Percentiles rank a stretch among this genome's conserved stretches.
These are phyloP conservation scores for Proliferodiscus dingleyae DNA, from an alignment of 2,329 filamentous ascomycete species.

Conservation along the genomic window DNA sequence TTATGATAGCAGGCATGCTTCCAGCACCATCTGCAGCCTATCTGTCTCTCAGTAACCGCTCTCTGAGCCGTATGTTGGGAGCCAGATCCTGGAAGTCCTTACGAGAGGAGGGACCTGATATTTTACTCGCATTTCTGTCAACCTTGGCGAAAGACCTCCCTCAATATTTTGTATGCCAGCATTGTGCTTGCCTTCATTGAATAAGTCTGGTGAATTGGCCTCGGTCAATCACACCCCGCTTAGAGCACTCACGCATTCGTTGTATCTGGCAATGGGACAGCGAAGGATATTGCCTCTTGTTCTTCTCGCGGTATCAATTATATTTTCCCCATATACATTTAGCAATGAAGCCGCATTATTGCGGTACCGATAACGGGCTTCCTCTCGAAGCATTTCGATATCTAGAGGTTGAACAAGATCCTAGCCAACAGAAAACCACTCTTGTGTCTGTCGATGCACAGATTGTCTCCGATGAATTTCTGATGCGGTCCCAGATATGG, in stretches of 20 bases:
- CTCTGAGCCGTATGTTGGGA: constrained; percentile 11
- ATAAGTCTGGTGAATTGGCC: constrained; percentile 12
- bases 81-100: constrained; percentile 8
- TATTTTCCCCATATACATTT: constrained; percentile 17
- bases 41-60: constrained; percentile 1
- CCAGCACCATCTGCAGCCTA: constrained; percentile 1
- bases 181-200: constrained; percentile 12
- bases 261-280: no score
- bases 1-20: constrained; percentile 4
- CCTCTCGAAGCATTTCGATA: constrained; percentile 15
- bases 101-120: constrained; percentile 2
- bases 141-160: constrained; percentile 12
- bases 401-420: constrained; percentile 10
- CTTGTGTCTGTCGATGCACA: constrained; percentile 17
- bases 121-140: constrained; percentile 11
- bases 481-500: constrained; percentile 20
- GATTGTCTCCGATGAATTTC: constrained; percentile 16
- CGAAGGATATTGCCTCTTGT: no score
- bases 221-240: not conserved
- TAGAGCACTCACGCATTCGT: constrained; percentile 3
- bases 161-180: constrained; percentile 12
- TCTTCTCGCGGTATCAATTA: constrained; percentile 9
- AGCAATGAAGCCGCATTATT: constrained; percentile 14
- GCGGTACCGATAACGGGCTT: constrained; percentile 11
- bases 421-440: constrained; percentile 4